Base-by-base conservation (phyloP, 2,329 filamentous ascomycete species). In the Venturia effusa region DNA sequence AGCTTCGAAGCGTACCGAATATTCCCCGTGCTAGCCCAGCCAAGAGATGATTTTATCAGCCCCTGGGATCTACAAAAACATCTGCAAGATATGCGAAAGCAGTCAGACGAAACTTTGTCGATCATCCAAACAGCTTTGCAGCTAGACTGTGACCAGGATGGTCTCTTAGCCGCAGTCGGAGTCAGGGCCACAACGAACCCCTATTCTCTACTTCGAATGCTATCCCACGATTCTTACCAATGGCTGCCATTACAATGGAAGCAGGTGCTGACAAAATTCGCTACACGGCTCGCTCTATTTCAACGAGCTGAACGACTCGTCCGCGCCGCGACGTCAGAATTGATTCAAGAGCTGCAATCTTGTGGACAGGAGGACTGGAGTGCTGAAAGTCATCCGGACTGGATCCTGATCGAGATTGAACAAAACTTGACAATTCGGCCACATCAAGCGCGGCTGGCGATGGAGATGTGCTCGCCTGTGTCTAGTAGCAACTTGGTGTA, bases 391-490 rank as follows among this genome's bases (percentile, higher is more conserved):
- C 73, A 77, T 43, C 79, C 84, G 0, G 85, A 88, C 67, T 87
- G 84, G 81, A 69, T 88, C 0, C 73, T 88, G 0, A 72, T 89
- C 0, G 85, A 88, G 66, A 80, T 88, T n/a, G 86, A 88, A 62
- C 76, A 79, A 0, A 79, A 86, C 65, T 71, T 88, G 3, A 74
- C 84, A 27, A 86, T 88, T 62, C 80, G 86, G 0, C 74, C 78
- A 0, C 79, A 80, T 1, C 86, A 88, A 67, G 76, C 84, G 0
- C 77, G 83, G 15, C 84, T 88, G 22, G 84, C 85, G 0, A 68
- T 72, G 1, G 81, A 82, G 0, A 88, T 82, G 41, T 83, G 85
- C 1, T 72, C 71, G 0, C 84, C 85, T 0, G 64, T 68, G 0
- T 81, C 79, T 0, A 73, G 73, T 0, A 67, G 70, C 0, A 87